Percentiles rank a stretch among this genome's conserved stretches.
Evolutionary conservation across 805 yeast genomes (phyloP).

Genomic region (Wickerhamomyces queroliae): DNA sequence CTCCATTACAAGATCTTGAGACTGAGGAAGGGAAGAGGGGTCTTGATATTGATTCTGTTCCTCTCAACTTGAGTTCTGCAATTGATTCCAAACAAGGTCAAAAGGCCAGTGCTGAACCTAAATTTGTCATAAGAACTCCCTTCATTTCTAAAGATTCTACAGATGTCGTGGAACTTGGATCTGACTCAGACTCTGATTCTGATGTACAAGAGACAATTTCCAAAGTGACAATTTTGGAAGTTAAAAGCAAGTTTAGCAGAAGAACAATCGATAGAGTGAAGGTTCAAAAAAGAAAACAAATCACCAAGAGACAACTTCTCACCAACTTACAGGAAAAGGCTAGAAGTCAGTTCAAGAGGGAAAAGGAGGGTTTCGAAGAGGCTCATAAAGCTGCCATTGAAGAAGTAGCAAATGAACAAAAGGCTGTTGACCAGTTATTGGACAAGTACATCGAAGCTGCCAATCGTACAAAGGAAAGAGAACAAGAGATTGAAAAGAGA

Average conservation of each 20-base stretch:
- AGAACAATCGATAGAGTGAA: slow-evolving; percentile 8
- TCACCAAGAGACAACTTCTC: slow-evolving; percentile 27
- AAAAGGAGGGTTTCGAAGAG: slow-evolving; percentile 39
- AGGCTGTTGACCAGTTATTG: slow-evolving; percentile 18
- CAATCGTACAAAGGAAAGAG: slow-evolving; percentile 26
- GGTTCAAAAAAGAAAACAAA: slow-evolving; percentile 8
- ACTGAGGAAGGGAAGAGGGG: slow-evolving; percentile 1
- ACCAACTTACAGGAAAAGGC: slow-evolving; percentile 35
- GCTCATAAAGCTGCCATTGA: slow-evolving; percentile 29
- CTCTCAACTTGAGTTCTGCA: too few species aligned
- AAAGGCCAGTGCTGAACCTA: slow-evolving; percentile 2
- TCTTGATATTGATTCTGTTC: too few species aligned
- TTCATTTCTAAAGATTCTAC: slow-evolving; percentile 1
- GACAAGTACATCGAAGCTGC: slow-evolving; percentile 18
- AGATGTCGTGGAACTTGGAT: slow-evolving; percentile 10
- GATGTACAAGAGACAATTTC: slow-evolving; percentile 20
- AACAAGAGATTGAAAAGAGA: slow-evolving; percentile 22
- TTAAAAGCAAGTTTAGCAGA: slow-evolving; percentile 29
- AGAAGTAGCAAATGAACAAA: slow-evolving; percentile 15
- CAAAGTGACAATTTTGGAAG: slow-evolving; percentile 28
- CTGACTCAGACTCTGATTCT: slow-evolving; percentile 18
- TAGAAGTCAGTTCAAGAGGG: slow-evolving; percentile 43
- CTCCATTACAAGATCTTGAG: slow-evolving; percentile 5
- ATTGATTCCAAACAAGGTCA: neutral
- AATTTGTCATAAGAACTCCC: neutral